Evolutionary conservation across 345 rosid species (phyloP), one percentile per base, ranked within the genome.

Genomic region (Reutealis trisperma): DNA sequence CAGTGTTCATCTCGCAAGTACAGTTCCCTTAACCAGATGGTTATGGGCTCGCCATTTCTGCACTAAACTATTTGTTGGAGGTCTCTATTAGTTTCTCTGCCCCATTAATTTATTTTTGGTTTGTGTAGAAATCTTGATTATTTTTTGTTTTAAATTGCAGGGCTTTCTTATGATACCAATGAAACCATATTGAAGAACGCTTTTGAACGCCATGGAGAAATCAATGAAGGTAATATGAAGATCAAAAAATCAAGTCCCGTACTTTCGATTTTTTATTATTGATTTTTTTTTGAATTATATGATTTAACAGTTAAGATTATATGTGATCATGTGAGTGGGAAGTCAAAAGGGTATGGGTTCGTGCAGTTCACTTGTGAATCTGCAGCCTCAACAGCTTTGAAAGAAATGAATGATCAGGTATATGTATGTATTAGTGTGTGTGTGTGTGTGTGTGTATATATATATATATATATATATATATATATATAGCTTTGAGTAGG

Each of bases 311-410:
- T 88, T 71, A 87, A 78, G 52, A 89, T 91, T 24, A 86, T 89
- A 75, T 90, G 94, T 24, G 89, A 93, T 82, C 92, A 58, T 41
- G 86, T 79, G 80, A 87, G 77, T 47, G 91, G 93, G 58, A 83
- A 89, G 83, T 91, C 98, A 18, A 88, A 85, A 84, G 93, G 94
- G 9, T 93, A 88, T 44, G 97, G 93, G 32, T 91, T 93, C 86
- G 92, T 93, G 68, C 62, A 70, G 22, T 92, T 87, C 49, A 55
- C 77, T 70, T 85, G 90, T 63, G 92, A 89, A 79, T 87, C 79
- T 80, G 86, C 93, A 15, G 95, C 95, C 68, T 70, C 69, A 12
- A 37, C 12, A 42, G 98, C 93, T 70, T 81, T 89, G 24, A 89
- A 80, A 70, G 87, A 88, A 71, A 88, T 90, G 94, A 80, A 89